Evolutionary conservation across 176 grass and related monocot species (phyloP), one percentile per base, ranked within the genome.

Genomic region (Elaeis guineensis): DNA sequence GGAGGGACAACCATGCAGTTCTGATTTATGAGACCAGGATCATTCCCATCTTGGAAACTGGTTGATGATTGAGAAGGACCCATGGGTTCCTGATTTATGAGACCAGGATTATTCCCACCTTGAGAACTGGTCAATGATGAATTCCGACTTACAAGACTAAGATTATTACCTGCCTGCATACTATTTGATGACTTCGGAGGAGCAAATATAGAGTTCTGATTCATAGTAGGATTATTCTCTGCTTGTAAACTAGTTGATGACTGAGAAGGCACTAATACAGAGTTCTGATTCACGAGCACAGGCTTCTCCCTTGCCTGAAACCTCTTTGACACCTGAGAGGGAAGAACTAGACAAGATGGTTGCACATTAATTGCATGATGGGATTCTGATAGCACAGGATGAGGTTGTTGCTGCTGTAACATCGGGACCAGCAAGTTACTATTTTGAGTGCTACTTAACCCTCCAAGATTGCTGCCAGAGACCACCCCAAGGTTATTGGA

Each of bases 271-370:
- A 60, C 50, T 17, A 78, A 26, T 39, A 75, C 59, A 68, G 70
- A 63, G 12, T 79, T 82, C 53, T 80, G 85, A 79, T 39, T 54
- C 59, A 57, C 44, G 21, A 53, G 48, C 56, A 72, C 25, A 52
- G 79, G 16, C 44, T 72, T 72, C 19, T 88, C 82, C 22, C 69
- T 77, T 69, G 65, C 39, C 56, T 83, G 68, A 68, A 89, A 89
- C 21, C 26, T 71, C 19, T 79, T 85, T 72, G 91, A 72, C 54
- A 79, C 66, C 52, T 92, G 84, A 65, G 84, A 83, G 17, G 85
- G 77, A 63, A 82, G 67, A 64, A 98, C 77, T 62, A 98, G 75
- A 68, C 88, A 86, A 58, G 94, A 98, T 67, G 88, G 79, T 75
- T 93, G 90, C 67, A 93, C 84, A 59, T 80, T 86, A 39, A 86